phyloP scores from a whole-genome alignment of 768 basidiomycete genomes.

The Phylloporus sp. region DNA sequence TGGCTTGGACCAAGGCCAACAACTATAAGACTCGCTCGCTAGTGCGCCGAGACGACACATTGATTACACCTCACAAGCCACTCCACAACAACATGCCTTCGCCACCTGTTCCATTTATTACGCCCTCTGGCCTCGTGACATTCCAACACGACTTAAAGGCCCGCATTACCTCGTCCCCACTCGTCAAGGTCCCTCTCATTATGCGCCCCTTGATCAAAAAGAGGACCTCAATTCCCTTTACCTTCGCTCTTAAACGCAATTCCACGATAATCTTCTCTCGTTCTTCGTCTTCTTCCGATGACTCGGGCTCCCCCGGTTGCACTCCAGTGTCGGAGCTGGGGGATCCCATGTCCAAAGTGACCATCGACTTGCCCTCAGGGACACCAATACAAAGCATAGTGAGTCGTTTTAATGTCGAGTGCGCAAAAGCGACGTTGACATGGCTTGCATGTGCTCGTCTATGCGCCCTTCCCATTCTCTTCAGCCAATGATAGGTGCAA shows the following conservation, averaged over 20 bases:
- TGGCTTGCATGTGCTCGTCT: slow-evolving; percentile 1
- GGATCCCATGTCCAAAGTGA: slow-evolving; percentile 18
- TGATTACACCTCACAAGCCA: slow-evolving; percentile 15
- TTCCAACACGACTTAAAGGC: slow-evolving; percentile 30
- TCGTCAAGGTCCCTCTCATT: slow-evolving; percentile 25
- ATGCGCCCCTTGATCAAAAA: slow-evolving; percentile 29
- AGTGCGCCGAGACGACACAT: slow-evolving; percentile 11
- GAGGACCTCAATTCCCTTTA: slow-evolving; percentile 23
- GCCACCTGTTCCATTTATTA: slow-evolving; percentile 25
- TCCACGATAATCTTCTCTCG: slow-evolving; percentile 23
- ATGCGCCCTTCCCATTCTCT: neutral
- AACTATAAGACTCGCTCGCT: slow-evolving; percentile 18
- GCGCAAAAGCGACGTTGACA: slow-evolving; percentile 4
- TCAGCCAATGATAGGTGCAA: slow-evolving; percentile 27
- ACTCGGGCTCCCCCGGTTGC: slow-evolving; percentile 9
- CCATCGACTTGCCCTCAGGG: slow-evolving; percentile 1
- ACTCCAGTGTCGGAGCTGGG: slow-evolving; percentile 17
- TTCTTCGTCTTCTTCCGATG: slow-evolving; percentile 14
- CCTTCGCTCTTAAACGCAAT: slow-evolving; percentile 22
- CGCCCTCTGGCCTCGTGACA: slow-evolving; percentile 25
- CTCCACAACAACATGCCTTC: slow-evolving; percentile 22
- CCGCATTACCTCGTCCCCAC: slow-evolving; percentile 21
- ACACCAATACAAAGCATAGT: slow-evolving; percentile 7
- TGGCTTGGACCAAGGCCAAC: slow-evolving; percentile 14
- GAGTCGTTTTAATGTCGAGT: slow-evolving; percentile 10